A percentile compares a stretch with the other conserved stretches of the same genome.
Evolutionary conservation across 225 moss, liverwort and hornwort genomes (phyloP).

Genomic region (Rhytidiadelphus loreus): DNA sequence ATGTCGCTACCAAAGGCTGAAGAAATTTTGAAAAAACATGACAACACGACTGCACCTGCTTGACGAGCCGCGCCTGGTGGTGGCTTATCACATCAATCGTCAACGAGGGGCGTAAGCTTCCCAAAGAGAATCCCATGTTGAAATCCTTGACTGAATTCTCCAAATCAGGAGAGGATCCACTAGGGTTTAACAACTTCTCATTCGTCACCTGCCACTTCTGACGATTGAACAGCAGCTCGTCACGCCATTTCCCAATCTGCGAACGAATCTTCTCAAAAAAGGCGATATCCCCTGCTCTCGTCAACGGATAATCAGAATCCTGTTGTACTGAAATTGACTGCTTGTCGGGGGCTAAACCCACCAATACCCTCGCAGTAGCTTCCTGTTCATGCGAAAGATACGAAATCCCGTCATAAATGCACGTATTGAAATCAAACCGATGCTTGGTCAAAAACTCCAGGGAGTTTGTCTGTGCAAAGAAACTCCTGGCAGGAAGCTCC

Average conservation of each 20-base stretch:
- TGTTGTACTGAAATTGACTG: not conserved
- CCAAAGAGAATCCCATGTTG: conserved; percentile 12
- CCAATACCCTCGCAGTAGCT: conserved; percentile 32
- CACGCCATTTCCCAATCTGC: conserved; percentile 69
- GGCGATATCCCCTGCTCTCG: conserved; percentile 34
- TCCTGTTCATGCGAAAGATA: conserved; percentile 79
- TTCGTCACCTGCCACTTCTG: conserved; percentile 40
- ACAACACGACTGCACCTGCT: conserved; percentile 22
- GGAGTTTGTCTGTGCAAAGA: conserved; percentile 59
- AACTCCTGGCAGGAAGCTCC: conserved; percentile 52
- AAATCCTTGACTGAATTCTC: not conserved
- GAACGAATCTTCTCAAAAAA: conserved; percentile 58
- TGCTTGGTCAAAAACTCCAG: conserved; percentile 87
- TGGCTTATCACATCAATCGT: conserved; percentile 49
- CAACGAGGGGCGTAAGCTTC: conserved; percentile 52
- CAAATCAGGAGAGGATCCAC: not conserved
- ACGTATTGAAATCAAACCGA: conserved; percentile 84
- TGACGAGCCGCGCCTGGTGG: conserved; percentile 59
- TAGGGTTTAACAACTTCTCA: not conserved
- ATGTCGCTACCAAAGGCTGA: not conserved
- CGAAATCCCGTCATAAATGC: conserved; percentile 77
- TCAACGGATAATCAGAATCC: conserved; percentile 46
- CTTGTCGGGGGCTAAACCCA: conserved; percentile 45
- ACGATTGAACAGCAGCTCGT: conserved; percentile 41
- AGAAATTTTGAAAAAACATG: not conserved